Base-by-base conservation (phyloP, 2,329 filamentous ascomycete species). In the Incumbomyces delicatus region DNA sequence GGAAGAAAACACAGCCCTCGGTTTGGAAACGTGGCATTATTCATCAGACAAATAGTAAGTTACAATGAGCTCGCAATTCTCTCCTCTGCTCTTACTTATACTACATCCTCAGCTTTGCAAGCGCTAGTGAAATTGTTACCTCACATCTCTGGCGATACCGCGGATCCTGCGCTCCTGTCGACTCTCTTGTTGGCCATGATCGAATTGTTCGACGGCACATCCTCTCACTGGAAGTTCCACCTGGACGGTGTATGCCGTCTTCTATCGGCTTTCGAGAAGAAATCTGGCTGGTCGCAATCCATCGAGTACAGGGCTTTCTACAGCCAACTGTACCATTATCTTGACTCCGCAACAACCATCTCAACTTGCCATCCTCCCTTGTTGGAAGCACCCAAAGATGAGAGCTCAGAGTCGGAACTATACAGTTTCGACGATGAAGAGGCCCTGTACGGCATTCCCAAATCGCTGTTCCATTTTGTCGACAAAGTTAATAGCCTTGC, bases 171-270 rank as follows among this genome's bases (percentile, higher is more conserved):
- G 8, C 65, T 68, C 16, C 61, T 63, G 2, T 62, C 64, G 13
- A 63, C 66, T n/a, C 57, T 70, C 12, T 45, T 70, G 8, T 60
- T 70, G 0, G 69, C 66, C 47, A 63, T 70, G 58, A 67, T 67
- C 3, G 67, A 69, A 47, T 52, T 69, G 7, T 69, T 68, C 17
- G 67, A 70, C 45, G 66, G 67, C 33, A 63, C 65, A 2, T 68
- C 65, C 13, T 57, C 63, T 30, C 62, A 64, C 1, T 70, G 67
- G 67, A 27, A 66, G 54, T 61, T 67, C 44, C 67, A 70, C 47
- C 59, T 70, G 14, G 63, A 66, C 44, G 67, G 65, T 3, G 67
- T 66, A n/a, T 65, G 67, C 48, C 57, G 63, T 2, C 58, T 69
- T 3, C 52, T 69, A 6, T 56, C 61, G 2, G 61, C 65, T 0